Percentiles rank a stretch among this genome's conserved stretches.
Evolutionary conservation across 768 basidiomycete genomes (phyloP).

Genomic region (Cystofilobasidium macerans): DNA sequence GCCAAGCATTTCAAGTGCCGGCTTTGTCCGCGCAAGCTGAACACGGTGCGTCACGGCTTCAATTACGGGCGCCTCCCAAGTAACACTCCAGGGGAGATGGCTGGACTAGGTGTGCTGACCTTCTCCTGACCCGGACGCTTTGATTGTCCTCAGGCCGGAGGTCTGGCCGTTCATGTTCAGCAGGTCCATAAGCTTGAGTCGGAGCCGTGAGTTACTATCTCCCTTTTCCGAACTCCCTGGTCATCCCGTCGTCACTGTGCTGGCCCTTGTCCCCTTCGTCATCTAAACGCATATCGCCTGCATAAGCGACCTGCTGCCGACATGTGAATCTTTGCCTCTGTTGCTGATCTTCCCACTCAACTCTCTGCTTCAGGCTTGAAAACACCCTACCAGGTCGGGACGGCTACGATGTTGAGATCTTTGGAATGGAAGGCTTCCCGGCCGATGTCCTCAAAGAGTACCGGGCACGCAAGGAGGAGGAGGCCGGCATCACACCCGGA

Average conservation of each 20-base stretch:
- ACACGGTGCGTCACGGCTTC: constrained; percentile 42
- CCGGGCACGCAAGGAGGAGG: constrained; percentile 88
- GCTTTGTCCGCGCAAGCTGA: constrained; percentile 86
- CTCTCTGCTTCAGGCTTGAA: constrained; percentile 54
- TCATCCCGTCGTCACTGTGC: background rate
- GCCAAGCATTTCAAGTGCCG: constrained; percentile 98
- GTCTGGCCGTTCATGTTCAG: constrained; percentile 92
- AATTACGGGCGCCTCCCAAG: no score
- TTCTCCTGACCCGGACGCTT: no score
- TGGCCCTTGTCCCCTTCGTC: no score
- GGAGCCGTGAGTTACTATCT: constrained; percentile 53
- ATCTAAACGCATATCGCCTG: no score
- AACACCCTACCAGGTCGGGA: constrained; percentile 93
- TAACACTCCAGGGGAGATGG: no score
- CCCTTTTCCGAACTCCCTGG: constrained; percentile 10
- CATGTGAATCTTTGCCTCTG: background rate
- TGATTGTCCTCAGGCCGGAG: constrained; percentile 73
- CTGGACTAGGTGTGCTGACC: no score
- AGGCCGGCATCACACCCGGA: constrained; percentile 72
- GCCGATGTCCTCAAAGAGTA: constrained; percentile 89
- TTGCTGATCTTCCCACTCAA: background rate
- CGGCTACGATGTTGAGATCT: constrained; percentile 97
- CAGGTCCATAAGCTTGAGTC: constrained; percentile 99
- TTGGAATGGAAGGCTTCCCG: constrained; percentile 98
- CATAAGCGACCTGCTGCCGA: background rate